A percentile compares a stretch with the other conserved stretches of the same genome.
phyloP scores from a whole-genome alignment of 2,329 filamentous ascomycete genomes.

The Diaporthe sp. region DNA sequence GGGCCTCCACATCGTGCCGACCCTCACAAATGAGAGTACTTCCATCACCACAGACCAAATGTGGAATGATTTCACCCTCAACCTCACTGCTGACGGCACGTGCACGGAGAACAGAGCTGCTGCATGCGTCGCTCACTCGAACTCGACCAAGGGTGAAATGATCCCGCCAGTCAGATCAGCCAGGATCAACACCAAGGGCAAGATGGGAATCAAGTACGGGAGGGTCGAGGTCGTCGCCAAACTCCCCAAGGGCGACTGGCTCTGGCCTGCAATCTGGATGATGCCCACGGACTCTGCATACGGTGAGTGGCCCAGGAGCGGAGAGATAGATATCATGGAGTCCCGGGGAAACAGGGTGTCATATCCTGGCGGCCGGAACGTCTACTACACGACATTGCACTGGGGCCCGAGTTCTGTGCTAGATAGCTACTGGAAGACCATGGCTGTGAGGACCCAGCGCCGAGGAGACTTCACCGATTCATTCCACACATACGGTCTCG shows the following conservation, averaged over 20 bases:
- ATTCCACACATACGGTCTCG: slow-evolving; percentile 63
- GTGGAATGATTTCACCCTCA: slow-evolving; percentile 53
- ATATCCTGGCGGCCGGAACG: slow-evolving; percentile 56
- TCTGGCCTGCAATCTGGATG: slow-evolving; percentile 64
- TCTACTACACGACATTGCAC: slow-evolving; percentile 56
- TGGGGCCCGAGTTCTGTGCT: slow-evolving; percentile 50
- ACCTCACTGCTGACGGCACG: slow-evolving; percentile 53
- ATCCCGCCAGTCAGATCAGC: slow-evolving; percentile 62
- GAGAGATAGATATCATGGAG: slow-evolving; percentile 66
- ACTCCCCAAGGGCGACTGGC: slow-evolving; percentile 63
- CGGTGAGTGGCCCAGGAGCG: slow-evolving; percentile 60
- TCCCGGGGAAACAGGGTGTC: slow-evolving; percentile 55
- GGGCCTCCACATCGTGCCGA: slow-evolving; percentile 66
- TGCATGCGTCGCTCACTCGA: slow-evolving; percentile 52
- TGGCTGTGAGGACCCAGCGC: slow-evolving; percentile 45
- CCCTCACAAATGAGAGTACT: slow-evolving; percentile 55
- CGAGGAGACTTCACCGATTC: slow-evolving; percentile 51
- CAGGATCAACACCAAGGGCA: slow-evolving; percentile 58
- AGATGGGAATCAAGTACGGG: slow-evolving; percentile 59
- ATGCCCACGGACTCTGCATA: slow-evolving; percentile 60
- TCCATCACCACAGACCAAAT: slow-evolving; percentile 51
- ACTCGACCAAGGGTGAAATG: slow-evolving; percentile 55
- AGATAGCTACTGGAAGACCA: slow-evolving; percentile 49
- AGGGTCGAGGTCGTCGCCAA: slow-evolving; percentile 64
- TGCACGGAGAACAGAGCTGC: slow-evolving; percentile 51